phyloP scores from a whole-genome alignment of 495 filamentous ascomycete species.

The Letharia lupina region DNA sequence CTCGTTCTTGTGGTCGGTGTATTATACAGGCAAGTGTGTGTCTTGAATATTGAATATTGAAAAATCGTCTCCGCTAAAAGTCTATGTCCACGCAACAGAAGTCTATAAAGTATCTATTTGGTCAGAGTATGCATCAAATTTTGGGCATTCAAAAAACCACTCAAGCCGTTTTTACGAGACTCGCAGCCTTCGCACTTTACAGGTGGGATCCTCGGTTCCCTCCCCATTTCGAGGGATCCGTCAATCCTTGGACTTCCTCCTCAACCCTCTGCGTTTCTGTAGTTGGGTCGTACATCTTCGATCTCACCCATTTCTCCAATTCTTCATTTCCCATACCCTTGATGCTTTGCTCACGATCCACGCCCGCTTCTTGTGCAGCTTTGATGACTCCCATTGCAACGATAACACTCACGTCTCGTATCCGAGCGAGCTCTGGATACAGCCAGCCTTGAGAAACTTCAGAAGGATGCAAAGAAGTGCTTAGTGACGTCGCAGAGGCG shows the following conservation, averaged over 20 bases:
- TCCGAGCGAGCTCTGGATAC: constrained; percentile 89
- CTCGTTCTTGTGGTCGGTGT: not conserved
- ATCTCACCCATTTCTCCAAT: constrained; percentile 70
- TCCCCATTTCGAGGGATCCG: constrained; percentile 5
- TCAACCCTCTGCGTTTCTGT: constrained; percentile 51
- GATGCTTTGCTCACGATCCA: constrained; percentile 69
- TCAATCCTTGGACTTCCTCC: constrained; percentile 36
- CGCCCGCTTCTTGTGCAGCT: constrained; percentile 68
- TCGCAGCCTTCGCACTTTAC: not conserved
- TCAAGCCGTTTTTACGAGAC: not conserved
- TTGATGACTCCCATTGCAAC: constrained; percentile 92
- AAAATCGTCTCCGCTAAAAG: not conserved
- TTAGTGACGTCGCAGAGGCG: constrained; percentile 70
- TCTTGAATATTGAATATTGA: not conserved
- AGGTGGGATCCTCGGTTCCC: constrained; percentile 12
- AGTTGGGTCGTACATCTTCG: constrained; percentile 75
- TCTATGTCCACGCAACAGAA: not conserved
- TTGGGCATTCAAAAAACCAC: not conserved
- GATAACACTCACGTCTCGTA: constrained; percentile 78
- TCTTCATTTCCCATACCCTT: constrained; percentile 66
- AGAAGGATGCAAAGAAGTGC: constrained; percentile 65
- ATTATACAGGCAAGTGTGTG: too few relatives aligned
- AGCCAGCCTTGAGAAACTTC: constrained; percentile 76
- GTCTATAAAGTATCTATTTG: not conserved
- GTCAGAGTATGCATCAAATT: not conserved